Evolutionary conservation across 2,329 filamentous ascomycete species (phyloP).

Genomic region (Apiospora sp.): DNA sequence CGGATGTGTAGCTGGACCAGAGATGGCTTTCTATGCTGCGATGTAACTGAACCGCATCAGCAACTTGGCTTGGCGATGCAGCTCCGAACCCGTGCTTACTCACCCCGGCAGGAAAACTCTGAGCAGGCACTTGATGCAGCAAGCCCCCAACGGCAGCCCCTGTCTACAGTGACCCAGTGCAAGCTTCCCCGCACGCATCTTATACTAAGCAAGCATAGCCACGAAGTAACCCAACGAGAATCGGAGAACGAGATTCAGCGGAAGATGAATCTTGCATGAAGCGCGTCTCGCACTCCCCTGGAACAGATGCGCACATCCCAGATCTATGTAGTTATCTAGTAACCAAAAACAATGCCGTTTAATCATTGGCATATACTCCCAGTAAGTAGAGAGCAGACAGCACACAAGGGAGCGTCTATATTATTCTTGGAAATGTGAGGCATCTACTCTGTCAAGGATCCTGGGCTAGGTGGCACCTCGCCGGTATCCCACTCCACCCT

Average conservation of each 20-base stretch:
- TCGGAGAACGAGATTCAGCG: neutral
- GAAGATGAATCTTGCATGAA: neutral
- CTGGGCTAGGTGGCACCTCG: slow-evolving; percentile 55
- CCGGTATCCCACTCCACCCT: slow-evolving; percentile 55
- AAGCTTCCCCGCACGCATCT: neutral
- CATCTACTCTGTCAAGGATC: slow-evolving; percentile 11
- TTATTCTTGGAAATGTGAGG: neutral
- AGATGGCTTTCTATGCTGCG: neutral
- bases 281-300: neutral
- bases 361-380: neutral
- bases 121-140: neutral
- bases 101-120: neutral
- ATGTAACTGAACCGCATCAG: neutral
- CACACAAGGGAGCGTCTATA: neutral
- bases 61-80: neutral
- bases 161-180: neutral
- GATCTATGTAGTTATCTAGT: neutral
- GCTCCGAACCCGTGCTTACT: neutral
- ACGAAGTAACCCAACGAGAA: neutral
- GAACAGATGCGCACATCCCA: neutral
- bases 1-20: neutral
- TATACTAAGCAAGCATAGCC: neutral
- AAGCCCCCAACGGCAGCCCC: neutral
- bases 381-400: neutral
- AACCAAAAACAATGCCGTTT: too few relatives aligned